Evolutionary conservation across 2,329 filamentous ascomycete species (phyloP), one percentile per base, ranked within the genome.

Genomic region (Blastomyces silverae): DNA sequence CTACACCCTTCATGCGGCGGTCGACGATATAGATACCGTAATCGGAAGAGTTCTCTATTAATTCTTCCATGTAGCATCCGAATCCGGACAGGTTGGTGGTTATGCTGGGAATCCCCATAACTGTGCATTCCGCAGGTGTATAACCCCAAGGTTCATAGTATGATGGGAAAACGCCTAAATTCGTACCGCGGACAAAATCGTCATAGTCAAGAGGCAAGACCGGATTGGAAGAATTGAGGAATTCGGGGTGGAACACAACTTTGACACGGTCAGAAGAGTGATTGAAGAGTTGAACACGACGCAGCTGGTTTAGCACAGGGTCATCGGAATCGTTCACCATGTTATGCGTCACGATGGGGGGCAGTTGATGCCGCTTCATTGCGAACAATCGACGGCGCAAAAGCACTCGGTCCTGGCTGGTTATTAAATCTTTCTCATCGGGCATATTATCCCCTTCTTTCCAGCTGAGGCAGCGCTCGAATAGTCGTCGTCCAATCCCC

Each of bases 131-230:
- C 62, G 94, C 93, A 0, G 93, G 94, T 1, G 94, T 99, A 79
- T 99, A 99, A 57, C 94, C 94, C 94, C 94, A 99, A 10, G 94
- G 94, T 80, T 99, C 94, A 77, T 99, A 99, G 84, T 97, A 97
- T 2, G 94, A 97, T 31, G 93, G 84, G 79, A 99, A 99, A 65
- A 99, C 87, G 72, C 94, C 94, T 74, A 99, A 81, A 78, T 99
- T 93, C 52, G 93, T 97, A 69, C 94, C 94, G 64, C 94, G 91
- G 56, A 99, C 94, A 74, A 99, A 99, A 77, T 99, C 94, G 73
- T 99, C 94, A 73, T 99, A 97, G 79, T 97, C 94, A 73, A 99
- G 84, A 22, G 94, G 92, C 44, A 99, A 83, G 1, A 99, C 92
- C 0, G 94, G 93, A 79, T 97, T 97, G 64, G 91, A 88, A 0